phyloP scores from a whole-genome alignment of 768 basidiomycete genomes.

The Podaxis sp. region DNA sequence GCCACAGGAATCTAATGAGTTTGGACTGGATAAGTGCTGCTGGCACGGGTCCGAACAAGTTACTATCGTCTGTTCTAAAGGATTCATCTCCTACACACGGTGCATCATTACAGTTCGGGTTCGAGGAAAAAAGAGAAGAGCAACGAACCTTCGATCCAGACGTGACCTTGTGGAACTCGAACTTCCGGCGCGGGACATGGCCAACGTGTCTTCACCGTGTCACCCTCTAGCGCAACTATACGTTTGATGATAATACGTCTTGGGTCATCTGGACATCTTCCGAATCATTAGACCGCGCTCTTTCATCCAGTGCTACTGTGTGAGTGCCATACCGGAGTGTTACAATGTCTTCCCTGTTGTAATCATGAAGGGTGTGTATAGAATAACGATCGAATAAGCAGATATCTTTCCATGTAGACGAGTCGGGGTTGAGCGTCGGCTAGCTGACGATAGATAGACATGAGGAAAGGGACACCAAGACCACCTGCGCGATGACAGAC shows the following conservation, averaged over 20 bases:
- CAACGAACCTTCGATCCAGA: slow-evolving; percentile 71
- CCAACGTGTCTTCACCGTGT: slow-evolving; percentile 63
- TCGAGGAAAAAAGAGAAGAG: not conserved
- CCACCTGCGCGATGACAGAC: slow-evolving; percentile 31
- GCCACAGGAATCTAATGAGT: slow-evolving; percentile 51
- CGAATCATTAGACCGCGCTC: not conserved
- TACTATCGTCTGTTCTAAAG: slow-evolving; percentile 70
- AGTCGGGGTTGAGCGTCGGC: slow-evolving; percentile 75
- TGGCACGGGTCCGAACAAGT: slow-evolving; percentile 63
- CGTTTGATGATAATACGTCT: slow-evolving; percentile 60
- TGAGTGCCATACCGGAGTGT: slow-evolving; percentile 45
- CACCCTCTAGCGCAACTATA: slow-evolving; percentile 61
- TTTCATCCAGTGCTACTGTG: not conserved
- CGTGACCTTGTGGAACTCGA: slow-evolving; percentile 56
- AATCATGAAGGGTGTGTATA: slow-evolving; percentile 31
- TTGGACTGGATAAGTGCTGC: slow-evolving; percentile 50
- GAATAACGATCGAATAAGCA: slow-evolving; percentile 59
- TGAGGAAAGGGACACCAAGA: not conserved
- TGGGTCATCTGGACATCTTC: slow-evolving; percentile 59
- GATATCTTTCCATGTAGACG: slow-evolving; percentile 58
- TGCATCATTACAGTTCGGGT: not conserved
- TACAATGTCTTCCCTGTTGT: slow-evolving; percentile 63
- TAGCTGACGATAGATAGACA: slow-evolving; percentile 27
- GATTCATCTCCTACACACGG: slow-evolving; percentile 55
- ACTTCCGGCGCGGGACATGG: slow-evolving; percentile 60